A percentile compares a stretch with the other conserved stretches of the same genome.
Conservation (phyloP, 2,329 filamentous ascomycete genomes). For the Orbilia ellipsospora region DNA sequence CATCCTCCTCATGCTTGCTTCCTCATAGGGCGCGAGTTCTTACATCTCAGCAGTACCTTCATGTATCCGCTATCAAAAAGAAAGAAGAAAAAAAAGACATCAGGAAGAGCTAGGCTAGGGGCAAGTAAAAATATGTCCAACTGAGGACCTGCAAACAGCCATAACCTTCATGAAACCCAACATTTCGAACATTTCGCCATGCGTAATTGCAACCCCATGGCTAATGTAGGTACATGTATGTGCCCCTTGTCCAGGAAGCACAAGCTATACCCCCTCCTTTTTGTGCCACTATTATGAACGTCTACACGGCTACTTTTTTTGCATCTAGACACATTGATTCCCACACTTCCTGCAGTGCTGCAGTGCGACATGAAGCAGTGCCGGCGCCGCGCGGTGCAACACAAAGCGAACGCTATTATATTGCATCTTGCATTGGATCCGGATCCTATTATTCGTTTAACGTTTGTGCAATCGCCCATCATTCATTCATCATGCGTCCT, state of each 20-base stretch:
- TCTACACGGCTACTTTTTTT: background rate
- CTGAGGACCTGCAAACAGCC: constrained; percentile 21
- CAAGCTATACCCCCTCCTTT: background rate
- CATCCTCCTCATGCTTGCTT: constrained; percentile 25
- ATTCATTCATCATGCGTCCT: no score
- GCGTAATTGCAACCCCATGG: constrained; percentile 17
- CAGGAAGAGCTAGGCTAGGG: no score
- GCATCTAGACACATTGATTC: no score
- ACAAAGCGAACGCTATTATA: no score
- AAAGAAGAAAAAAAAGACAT: no score
- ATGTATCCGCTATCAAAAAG: background rate
- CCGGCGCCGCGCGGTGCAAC: no score
- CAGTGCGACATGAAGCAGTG: no score
- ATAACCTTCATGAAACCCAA: constrained; percentile 30
- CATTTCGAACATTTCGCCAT: constrained; percentile 14
- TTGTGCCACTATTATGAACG: background rate
- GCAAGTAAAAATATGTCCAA: no score
- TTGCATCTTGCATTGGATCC: no score
- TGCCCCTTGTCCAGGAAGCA: background rate
- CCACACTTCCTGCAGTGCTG: background rate
- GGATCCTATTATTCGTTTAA: no score
- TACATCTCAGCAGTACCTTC: background rate
- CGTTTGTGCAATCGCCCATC: no score
- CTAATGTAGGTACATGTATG: no score
- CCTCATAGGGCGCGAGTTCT: constrained; percentile 31